A percentile compares a stretch with the other conserved stretches of the same genome.
phyloP scores from a whole-genome alignment of 768 basidiomycete species.

The Mycena rosella region DNA sequence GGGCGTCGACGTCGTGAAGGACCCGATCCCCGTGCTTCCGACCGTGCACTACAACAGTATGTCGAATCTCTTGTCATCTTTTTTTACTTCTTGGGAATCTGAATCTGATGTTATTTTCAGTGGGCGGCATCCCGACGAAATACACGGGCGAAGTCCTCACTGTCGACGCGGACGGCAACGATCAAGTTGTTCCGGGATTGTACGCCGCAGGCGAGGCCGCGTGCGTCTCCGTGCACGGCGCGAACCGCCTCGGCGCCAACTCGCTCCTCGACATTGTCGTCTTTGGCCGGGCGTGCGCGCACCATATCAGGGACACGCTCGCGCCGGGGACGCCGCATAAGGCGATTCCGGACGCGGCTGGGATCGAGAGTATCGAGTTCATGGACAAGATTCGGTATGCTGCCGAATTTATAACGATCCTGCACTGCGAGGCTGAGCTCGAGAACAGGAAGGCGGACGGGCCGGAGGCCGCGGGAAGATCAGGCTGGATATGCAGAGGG shows the following conservation, averaged over 20 bases:
- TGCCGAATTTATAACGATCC: neutral
- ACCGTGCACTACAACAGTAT: slow-evolving; percentile 99
- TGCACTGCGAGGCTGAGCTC: neutral
- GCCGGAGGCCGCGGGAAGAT: slow-evolving; percentile 88
- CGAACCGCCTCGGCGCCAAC: slow-evolving; percentile 99
- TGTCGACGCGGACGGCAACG: slow-evolving; percentile 87
- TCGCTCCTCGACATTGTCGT: slow-evolving; percentile 99
- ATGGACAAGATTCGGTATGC: slow-evolving; percentile 85
- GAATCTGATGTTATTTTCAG: slow-evolving; percentile 53
- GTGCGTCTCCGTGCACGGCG: slow-evolving; percentile 98
- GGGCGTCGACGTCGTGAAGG: slow-evolving; percentile 99
- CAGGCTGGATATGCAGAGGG: slow-evolving; percentile 97
- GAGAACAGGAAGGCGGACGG: slow-evolving; percentile 80
- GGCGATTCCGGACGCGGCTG: slow-evolving; percentile 86
- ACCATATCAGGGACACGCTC: slow-evolving; percentile 94
- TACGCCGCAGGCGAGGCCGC: slow-evolving; percentile 99
- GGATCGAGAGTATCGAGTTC: slow-evolving; percentile 85
- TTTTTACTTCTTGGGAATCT: slow-evolving; percentile 19
- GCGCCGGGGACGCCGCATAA: slow-evolving; percentile 94
- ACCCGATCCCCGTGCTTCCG: slow-evolving; percentile 97
- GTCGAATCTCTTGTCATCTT: slow-evolving; percentile 49
- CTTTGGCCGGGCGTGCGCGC: slow-evolving; percentile 98
- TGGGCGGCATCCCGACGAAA: slow-evolving; percentile 99
- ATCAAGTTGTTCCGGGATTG: slow-evolving; percentile 93
- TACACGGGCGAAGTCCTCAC: slow-evolving; percentile 98